phyloP scores from a whole-genome alignment of 2,329 filamentous ascomycete species.

The Fusarium haematococcum region DNA sequence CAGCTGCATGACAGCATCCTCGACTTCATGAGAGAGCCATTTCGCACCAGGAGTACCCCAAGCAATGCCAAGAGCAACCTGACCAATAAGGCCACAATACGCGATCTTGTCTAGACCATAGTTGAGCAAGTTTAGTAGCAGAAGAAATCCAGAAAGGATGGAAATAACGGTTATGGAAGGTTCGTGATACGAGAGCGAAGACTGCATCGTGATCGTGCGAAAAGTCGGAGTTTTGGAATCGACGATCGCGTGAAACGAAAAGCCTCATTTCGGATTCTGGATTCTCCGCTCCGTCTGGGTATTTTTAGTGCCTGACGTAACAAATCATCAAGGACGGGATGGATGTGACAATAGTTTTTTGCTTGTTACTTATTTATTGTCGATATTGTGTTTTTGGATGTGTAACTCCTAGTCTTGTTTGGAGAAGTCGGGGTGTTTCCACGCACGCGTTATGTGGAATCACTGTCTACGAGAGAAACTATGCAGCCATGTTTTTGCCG shows the following conservation, averaged over 20 bases:
- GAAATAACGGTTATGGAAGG: slow-evolving; percentile 70
- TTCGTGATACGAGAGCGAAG: slow-evolving; percentile 69
- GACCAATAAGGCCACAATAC: slow-evolving; percentile 79
- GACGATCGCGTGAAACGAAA: not conserved
- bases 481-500: not conserved
- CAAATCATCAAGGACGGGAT: not conserved
- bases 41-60: slow-evolving; percentile 76
- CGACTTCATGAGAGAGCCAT: slow-evolving; percentile 64
- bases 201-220: slow-evolving; percentile 7
- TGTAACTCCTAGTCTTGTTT: not conserved
- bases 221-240: not conserved
- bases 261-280: not conserved
- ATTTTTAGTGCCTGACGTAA: not conserved
- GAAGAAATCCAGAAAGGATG: slow-evolving; percentile 69
- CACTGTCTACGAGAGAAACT: not conserved
- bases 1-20: slow-evolving; percentile 70
- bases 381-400: not conserved
- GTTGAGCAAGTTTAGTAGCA: slow-evolving; percentile 71
- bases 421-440: not conserved
- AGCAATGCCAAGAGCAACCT: slow-evolving; percentile 76
- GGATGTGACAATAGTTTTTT: not conserved
- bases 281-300: not conserved
- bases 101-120: slow-evolving; percentile 67
- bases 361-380: not conserved
- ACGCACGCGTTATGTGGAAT: not conserved